A percentile compares a stretch with the other conserved stretches of the same genome.
Evolutionary conservation across 1,284 basidiomycete species (phyloP).

Genomic region (Schizophyllum amplum): DNA sequence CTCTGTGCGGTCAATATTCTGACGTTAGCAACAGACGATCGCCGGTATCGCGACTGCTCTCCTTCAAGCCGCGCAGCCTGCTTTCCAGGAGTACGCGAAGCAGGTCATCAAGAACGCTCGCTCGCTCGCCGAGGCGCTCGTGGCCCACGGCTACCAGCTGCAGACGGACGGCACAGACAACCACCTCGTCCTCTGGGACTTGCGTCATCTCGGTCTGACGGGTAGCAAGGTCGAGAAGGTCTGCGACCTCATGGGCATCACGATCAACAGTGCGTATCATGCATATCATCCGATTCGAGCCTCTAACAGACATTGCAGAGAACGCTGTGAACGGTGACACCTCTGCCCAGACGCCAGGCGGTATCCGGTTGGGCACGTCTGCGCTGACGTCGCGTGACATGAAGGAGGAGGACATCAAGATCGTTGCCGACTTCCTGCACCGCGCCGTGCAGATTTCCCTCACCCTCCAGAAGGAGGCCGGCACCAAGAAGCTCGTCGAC

Average conservation of each 20-base stretch:
- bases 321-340: conserved; percentile 96
- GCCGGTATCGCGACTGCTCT: conserved; percentile 95
- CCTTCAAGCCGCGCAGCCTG: conserved; percentile 86
- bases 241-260: conserved; percentile 94
- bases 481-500: conserved; percentile 93
- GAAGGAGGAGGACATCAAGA: conserved; percentile 80
- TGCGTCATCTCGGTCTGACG: conserved; percentile 91
- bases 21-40: conserved; percentile 63
- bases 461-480: conserved; percentile 88
- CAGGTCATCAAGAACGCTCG: conserved; percentile 89
- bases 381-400: conserved; percentile 95
- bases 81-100: conserved; percentile 90
- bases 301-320: conserved; percentile 39
- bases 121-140: conserved; percentile 67
- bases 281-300: conserved; percentile 2
- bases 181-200: conserved; percentile 97
- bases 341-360: conserved; percentile 94
- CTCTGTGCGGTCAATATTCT: conserved; percentile 3
- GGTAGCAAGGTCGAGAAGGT: conserved; percentile 97
- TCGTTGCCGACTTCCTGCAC: conserved; percentile 89
- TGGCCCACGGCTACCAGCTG: conserved; percentile 84
- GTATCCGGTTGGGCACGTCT: conserved; percentile 93
- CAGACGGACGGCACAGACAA: conserved; percentile 97
- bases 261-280: conserved; percentile 75
- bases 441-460: conserved; percentile 86